These are phyloP conservation scores for Podospora australis DNA, from an alignment of 495 filamentous ascomycete species.

Conservation along the genomic window DNA sequence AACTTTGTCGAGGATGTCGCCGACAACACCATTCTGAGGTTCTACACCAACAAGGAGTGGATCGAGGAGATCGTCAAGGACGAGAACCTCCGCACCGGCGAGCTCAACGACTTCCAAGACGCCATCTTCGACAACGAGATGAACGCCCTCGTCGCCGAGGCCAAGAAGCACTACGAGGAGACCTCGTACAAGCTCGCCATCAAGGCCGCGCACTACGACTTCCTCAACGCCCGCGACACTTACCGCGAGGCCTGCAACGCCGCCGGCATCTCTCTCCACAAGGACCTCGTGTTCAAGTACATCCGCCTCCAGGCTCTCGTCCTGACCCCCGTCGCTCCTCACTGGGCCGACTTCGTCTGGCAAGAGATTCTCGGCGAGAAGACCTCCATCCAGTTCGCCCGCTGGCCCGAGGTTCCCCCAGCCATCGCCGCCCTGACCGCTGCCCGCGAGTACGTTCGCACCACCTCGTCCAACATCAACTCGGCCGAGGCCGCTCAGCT, in stretches of 20 bases:
- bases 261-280: constrained; percentile 76
- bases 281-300: constrained; percentile 66
- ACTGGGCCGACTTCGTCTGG: constrained; percentile 95
- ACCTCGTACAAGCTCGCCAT: constrained; percentile 88
- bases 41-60: constrained; percentile 86
- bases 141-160: constrained; percentile 71
- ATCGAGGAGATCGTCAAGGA: constrained; percentile 77
- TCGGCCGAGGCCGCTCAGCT: constrained; percentile 74
- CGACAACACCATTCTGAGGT: constrained; percentile 78
- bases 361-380: constrained; percentile 74
- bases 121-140: constrained; percentile 90
- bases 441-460: constrained; percentile 71
- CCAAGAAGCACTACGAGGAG: constrained; percentile 66
- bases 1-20: constrained; percentile 97
- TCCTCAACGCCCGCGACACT: constrained; percentile 76
- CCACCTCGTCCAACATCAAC: constrained; percentile 70
- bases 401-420: constrained; percentile 66
- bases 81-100: constrained; percentile 62
- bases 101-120: constrained; percentile 75
- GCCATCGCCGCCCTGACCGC: constrained; percentile 60
- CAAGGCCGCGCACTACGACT: constrained; percentile 85
- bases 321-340: constrained; percentile 68
- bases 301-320: constrained; percentile 64
- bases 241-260: constrained; percentile 77
- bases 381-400: constrained; percentile 68